Conservation (phyloP, 257 asterid genomes). For the Nicotiana sylvestris region DNA sequence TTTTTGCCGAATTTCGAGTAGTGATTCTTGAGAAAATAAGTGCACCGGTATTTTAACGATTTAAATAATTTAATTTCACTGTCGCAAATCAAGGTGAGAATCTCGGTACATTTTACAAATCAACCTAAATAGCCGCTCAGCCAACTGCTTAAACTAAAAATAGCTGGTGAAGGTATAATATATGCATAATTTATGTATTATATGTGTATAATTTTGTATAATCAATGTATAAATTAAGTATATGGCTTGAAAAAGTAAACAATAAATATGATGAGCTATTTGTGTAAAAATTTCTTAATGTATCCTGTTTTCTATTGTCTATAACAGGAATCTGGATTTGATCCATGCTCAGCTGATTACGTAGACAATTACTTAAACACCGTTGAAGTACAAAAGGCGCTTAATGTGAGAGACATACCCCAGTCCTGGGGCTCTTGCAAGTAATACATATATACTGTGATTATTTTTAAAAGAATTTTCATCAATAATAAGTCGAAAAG, state of each 20-base stretch:
- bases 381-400: constrained; percentile 45
- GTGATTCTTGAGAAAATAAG: no score
- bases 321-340: constrained; percentile 37
- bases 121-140: no score
- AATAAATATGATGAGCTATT: no score
- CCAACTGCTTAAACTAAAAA: no score
- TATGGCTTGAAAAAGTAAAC: no score
- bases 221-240: no score
- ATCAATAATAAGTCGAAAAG: not conserved
- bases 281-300: no score
- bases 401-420: constrained; percentile 41
- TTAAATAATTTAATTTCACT: not conserved
- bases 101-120: not conserved
- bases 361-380: constrained; percentile 35
- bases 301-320: no score
- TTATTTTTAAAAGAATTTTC: not conserved
- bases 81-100: not conserved
- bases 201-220: no score
- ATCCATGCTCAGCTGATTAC: constrained; percentile 51
- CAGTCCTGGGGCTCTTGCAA: constrained; percentile 48
- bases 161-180: no score
- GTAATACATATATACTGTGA: constrained; percentile 18
- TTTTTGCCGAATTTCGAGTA: no score
- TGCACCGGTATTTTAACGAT: not conserved
- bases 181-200: no score